Evolutionary conservation across 2,329 filamentous ascomycete genomes (phyloP).

Genomic region (Tricladium varicosporioides): DNA sequence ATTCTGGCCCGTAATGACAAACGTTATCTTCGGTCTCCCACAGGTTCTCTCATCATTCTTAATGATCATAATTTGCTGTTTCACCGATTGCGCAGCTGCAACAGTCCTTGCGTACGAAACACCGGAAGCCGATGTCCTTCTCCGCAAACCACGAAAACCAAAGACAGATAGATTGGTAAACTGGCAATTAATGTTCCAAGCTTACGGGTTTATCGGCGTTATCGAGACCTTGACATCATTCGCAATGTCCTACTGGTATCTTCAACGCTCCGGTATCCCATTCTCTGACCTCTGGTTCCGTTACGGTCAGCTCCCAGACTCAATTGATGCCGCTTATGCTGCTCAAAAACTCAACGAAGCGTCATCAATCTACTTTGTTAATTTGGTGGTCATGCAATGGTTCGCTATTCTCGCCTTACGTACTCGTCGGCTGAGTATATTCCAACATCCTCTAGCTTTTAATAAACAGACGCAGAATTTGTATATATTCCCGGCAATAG

Average conservation of each 20-base stretch:
- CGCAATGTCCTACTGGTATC: slow-evolving; percentile 66
- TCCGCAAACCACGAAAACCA: slow-evolving; percentile 64
- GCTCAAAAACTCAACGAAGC: slow-evolving; percentile 44
- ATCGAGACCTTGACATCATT: slow-evolving; percentile 59
- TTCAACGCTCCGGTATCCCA: slow-evolving; percentile 59
- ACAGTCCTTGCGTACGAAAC: slow-evolving; percentile 74
- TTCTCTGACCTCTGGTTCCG: slow-evolving; percentile 67
- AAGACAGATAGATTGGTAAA: slow-evolving; percentile 72
- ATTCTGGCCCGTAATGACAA: slow-evolving; percentile 61
- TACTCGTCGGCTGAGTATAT: slow-evolving; percentile 63
- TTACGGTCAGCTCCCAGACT: slow-evolving; percentile 51
- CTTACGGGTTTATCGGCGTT: slow-evolving; percentile 70
- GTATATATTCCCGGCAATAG: slow-evolving; percentile 67
- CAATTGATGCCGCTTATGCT: slow-evolving; percentile 51
- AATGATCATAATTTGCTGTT: slow-evolving; percentile 54
- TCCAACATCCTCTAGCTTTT: slow-evolving; percentile 69
- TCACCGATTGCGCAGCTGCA: slow-evolving; percentile 73
- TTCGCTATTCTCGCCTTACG: slow-evolving; percentile 71
- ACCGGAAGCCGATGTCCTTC: slow-evolving; percentile 72
- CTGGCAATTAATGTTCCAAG: slow-evolving; percentile 68
- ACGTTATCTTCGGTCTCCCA: slow-evolving; percentile 60
- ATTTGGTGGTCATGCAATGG: slow-evolving; percentile 76
- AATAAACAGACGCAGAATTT: slow-evolving; percentile 65
- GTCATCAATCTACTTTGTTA: slow-evolving; percentile 70
- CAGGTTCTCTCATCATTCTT: slow-evolving; percentile 59